phyloP scores from a whole-genome alignment of 2,329 filamentous ascomycete species.

The Neonectria coccinea region DNA sequence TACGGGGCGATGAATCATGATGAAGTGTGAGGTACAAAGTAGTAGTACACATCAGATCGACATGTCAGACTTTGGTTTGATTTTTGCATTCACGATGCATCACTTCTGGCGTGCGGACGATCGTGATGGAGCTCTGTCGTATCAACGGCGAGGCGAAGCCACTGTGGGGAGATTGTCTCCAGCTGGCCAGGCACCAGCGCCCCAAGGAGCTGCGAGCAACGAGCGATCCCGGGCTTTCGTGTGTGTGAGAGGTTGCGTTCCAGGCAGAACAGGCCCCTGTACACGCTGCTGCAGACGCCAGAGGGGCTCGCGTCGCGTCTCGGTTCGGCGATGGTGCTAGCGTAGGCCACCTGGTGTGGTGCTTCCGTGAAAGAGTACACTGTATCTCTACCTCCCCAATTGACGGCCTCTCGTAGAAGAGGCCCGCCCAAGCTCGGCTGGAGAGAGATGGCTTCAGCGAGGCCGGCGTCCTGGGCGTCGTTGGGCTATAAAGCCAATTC shows the following conservation, averaged over 20 bases:
- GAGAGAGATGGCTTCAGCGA: slow-evolving; percentile 34
- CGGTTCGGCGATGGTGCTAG: slow-evolving; percentile 1
- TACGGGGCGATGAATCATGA: slow-evolving; percentile 13
- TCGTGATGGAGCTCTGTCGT: slow-evolving; percentile 25
- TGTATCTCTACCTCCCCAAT: background rate
- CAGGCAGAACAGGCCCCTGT: slow-evolving; percentile 42
- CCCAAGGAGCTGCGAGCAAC: slow-evolving; percentile 6
- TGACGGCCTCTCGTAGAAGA: background rate
- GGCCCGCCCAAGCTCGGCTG: slow-evolving; percentile 6
- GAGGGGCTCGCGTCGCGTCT: slow-evolving; percentile 17
- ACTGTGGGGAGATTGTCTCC: slow-evolving; percentile 6
- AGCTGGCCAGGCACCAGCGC: slow-evolving; percentile 42
- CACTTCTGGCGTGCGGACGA: slow-evolving; percentile 21
- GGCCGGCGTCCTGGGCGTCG: slow-evolving; percentile 1
- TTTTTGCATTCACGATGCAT: slow-evolving; percentile 33
- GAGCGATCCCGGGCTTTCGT: slow-evolving; percentile 43
- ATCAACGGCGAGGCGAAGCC: background rate
- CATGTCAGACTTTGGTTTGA: background rate
- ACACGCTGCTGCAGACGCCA: slow-evolving; percentile 1
- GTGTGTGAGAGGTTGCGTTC: slow-evolving; percentile 29
- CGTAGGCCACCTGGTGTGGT: slow-evolving; percentile 1
- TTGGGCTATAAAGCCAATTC: slow-evolving; percentile 38
- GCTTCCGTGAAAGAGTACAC: background rate
- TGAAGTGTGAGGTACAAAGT: slow-evolving; percentile 10
- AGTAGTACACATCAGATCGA: slow-evolving; percentile 8